Conservation (phyloP, 495 filamentous ascomycete genomes). For the Penicillium psychrofluorescens region DNA sequence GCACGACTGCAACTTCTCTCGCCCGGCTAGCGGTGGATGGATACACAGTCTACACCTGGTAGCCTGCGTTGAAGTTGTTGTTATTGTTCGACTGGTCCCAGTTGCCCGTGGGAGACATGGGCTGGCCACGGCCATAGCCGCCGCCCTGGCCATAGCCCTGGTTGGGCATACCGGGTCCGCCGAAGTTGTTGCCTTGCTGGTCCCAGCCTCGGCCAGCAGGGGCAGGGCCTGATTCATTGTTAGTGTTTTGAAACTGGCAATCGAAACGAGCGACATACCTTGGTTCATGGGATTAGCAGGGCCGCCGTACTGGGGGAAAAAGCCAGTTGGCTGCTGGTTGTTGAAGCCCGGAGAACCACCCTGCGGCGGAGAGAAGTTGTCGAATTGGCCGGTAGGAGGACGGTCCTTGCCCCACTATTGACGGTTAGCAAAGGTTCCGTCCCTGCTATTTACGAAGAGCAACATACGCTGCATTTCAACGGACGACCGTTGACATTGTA, state of each 20-base stretch:
- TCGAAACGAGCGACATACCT: slow-evolving; percentile 36
- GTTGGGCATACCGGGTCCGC: slow-evolving; percentile 47
- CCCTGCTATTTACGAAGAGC: neutral
- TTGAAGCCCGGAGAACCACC: slow-evolving; percentile 50
- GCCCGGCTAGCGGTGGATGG: slow-evolving; percentile 2
- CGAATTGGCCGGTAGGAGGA: slow-evolving; percentile 75
- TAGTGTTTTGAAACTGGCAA: slow-evolving; percentile 17
- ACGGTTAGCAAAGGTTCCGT: slow-evolving; percentile 17
- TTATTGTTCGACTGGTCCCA: slow-evolving; percentile 53
- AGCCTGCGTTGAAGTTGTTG: slow-evolving; percentile 48
- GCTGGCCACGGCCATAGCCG: slow-evolving; percentile 77
- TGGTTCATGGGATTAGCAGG: slow-evolving; percentile 68
- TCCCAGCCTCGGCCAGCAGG: slow-evolving; percentile 57
- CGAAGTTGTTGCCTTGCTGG: slow-evolving; percentile 53
- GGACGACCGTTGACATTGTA: slow-evolving; percentile 98
- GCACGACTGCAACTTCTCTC: slow-evolving; percentile 5
- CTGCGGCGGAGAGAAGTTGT: slow-evolving; percentile 69
- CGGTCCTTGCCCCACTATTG: slow-evolving; percentile 97
- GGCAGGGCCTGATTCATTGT: slow-evolving; percentile 40
- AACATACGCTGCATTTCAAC: slow-evolving; percentile 94
- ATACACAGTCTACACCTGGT: slow-evolving; percentile 37
- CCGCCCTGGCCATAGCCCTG: slow-evolving; percentile 58
- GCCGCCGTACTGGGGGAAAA: slow-evolving; percentile 84
- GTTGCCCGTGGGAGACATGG: slow-evolving; percentile 57
- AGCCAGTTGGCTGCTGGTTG: slow-evolving; percentile 59